phyloP scores from a whole-genome alignment of 2,329 filamentous ascomycete species.

The Hypoxylon sp. region DNA sequence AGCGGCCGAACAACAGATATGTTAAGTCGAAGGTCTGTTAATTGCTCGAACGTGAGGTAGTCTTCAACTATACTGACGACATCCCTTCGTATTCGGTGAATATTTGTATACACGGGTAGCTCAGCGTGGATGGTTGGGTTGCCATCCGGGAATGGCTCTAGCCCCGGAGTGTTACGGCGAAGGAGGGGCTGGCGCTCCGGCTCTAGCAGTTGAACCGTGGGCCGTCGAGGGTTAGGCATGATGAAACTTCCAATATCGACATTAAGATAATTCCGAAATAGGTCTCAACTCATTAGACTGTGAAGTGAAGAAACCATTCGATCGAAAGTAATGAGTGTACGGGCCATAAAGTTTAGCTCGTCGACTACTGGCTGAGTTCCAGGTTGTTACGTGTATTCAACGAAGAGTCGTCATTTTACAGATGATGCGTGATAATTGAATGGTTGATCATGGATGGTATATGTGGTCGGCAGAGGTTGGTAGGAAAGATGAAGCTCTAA shows the following conservation, averaged over 20 bases:
- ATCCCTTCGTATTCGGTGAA: conserved; percentile 76
- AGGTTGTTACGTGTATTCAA: conserved; percentile 15
- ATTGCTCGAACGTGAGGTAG: conserved; percentile 76
- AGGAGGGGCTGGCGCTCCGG: conserved; percentile 54
- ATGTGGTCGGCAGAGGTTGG: neutral
- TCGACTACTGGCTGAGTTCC: conserved; percentile 11
- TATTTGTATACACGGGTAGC: conserved; percentile 80
- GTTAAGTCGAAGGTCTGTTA: conserved; percentile 85
- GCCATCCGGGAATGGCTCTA: conserved; percentile 64
- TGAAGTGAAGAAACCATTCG: conserved; percentile 14
- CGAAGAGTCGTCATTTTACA: conserved; percentile 7
- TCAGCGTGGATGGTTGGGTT: conserved; percentile 68
- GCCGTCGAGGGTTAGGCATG: conserved; percentile 40
- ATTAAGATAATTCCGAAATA: neutral
- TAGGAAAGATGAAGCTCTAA: conserved; percentile 10
- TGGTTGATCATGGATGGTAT: conserved; percentile 6
- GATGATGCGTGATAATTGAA: conserved; percentile 17
- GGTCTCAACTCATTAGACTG: conserved; percentile 11
- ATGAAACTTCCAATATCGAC: conserved; percentile 10
- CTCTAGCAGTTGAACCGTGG: conserved; percentile 41
- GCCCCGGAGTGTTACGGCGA: conserved; percentile 52
- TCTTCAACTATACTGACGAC: conserved; percentile 72
- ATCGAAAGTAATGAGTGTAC: conserved; percentile 8
- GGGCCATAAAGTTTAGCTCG: conserved; percentile 7
- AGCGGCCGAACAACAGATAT: conserved; percentile 81